These are phyloP conservation scores for Isatis tinctoria DNA, from an alignment of 345 rosid genomes.

Conservation along the genomic window DNA sequence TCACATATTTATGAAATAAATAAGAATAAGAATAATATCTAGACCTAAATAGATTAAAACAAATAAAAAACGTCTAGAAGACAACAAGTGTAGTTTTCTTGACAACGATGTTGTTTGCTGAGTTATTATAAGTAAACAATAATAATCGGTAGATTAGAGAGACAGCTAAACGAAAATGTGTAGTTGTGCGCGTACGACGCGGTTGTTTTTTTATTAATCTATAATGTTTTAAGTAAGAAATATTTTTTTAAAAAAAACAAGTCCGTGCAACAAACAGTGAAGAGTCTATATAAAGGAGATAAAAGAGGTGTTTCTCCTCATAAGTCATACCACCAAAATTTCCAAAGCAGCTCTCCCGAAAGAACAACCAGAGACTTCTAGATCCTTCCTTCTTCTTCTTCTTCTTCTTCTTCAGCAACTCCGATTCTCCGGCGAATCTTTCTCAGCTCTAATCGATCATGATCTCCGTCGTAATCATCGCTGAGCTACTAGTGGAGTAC, in stretches of 20 bases:
- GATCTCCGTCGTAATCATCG: constrained; percentile 47
- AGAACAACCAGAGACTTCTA: not conserved
- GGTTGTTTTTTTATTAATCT: not conserved
- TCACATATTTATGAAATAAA: not conserved
- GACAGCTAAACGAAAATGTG: not conserved
- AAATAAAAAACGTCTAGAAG: not conserved
- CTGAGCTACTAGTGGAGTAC: constrained; percentile 54
- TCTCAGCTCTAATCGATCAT: constrained; percentile 6
- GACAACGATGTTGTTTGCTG: not conserved
- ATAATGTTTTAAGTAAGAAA: not conserved
- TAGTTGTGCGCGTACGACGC: constrained; percentile 12
- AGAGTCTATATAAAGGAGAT: constrained; percentile 1
- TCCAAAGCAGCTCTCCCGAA: not conserved
- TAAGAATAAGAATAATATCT: not conserved
- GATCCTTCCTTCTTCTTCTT: not conserved
- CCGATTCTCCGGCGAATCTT: not conserved
- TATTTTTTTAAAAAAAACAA: not conserved
- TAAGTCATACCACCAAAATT: not conserved
- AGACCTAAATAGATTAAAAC: not conserved
- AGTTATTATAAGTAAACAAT: not conserved
- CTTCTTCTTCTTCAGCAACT: not conserved
- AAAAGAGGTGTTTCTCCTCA: not conserved
- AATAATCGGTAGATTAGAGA: not conserved
- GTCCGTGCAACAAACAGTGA: not conserved
- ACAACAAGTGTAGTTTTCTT: not conserved